Evolutionary conservation across 768 basidiomycete genomes (phyloP).

Genomic region (Panaeolus papilionaceus): DNA sequence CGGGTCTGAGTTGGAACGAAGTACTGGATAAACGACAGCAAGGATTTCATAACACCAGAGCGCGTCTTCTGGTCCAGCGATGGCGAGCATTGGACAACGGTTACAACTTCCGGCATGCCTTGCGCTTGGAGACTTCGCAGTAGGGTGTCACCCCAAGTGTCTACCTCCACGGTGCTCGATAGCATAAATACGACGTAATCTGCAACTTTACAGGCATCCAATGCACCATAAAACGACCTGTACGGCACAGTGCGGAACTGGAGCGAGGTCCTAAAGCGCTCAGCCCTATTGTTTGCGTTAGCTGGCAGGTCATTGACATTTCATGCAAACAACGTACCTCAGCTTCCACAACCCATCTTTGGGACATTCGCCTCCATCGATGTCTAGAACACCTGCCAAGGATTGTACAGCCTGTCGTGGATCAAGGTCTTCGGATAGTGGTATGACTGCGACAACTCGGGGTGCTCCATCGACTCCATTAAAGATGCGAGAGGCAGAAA

Average conservation of each 20-base stretch:
- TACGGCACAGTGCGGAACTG: constrained; percentile 86
- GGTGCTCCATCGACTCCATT: constrained; percentile 80
- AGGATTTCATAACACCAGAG: constrained; percentile 77
- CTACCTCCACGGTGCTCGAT: constrained; percentile 84
- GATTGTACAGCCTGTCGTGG: constrained; percentile 56
- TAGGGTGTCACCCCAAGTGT: constrained; percentile 84
- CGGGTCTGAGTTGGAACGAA: constrained; percentile 86
- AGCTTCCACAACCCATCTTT: constrained; percentile 68
- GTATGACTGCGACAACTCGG: constrained; percentile 87
- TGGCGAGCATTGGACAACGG: constrained; percentile 67
- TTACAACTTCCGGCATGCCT: constrained; percentile 84
- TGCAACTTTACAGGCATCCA: constrained; percentile 87
- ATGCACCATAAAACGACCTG: constrained; percentile 71
- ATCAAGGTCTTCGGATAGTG: constrained; percentile 73
- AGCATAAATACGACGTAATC: constrained; percentile 91
- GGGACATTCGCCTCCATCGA: constrained; percentile 56
- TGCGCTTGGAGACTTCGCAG: constrained; percentile 90
- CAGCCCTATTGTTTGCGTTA: constrained; percentile 57
- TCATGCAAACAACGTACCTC: constrained; percentile 52
- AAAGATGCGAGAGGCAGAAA: constrained; percentile 80
- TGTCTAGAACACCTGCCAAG: constrained; percentile 66
- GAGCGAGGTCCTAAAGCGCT: constrained; percentile 89
- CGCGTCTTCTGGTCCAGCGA: constrained; percentile 67
- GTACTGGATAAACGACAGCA: constrained; percentile 94
- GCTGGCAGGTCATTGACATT: constrained; percentile 2